Evolutionary conservation across 257 asterid genomes (phyloP), one percentile per base, ranked within the genome.

Genomic region (Knoxia roxburghii): DNA sequence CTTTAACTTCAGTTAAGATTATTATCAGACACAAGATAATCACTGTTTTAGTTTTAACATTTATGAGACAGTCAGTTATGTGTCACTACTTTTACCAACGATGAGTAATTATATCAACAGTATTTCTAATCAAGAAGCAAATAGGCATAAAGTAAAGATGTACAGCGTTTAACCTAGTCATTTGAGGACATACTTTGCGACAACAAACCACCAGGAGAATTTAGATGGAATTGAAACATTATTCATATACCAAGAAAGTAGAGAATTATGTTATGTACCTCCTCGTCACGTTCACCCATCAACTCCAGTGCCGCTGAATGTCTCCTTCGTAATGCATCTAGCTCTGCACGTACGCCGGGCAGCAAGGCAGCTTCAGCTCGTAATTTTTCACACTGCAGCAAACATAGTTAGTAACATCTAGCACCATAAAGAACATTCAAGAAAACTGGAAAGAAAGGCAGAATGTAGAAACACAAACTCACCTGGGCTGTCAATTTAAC

Each of bases 211-310:
- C n/a, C 32, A 15, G 40, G 26, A 63, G 24, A 27, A 46, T 63
- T 63, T 8, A 0, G 9, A 33, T 15, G 2, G 39, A 39, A 60
- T 21, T 12, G n/a, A 20, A 30, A 33, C 24, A 53, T 55, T 41
- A 20, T 6, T 46, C 52, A 50, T 32, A 39, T 40, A 56, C 43
- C 13, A 59, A 61, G 41, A 58, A 39, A 60, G 52, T 27, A 32
- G 61, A 43, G 13, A 46, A 33, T 57, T 12, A 55, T 27, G n/a
- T 24, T 65, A 20, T 24, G 51, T 88, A 94, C 99, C 97, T 94
- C 97, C 73, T 94, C 99, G 79, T 94, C 99, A 27, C 96, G 96
- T 83, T 94, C 99, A 40, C 97, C 99, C 99, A 94, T 94, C 84
- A 94, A 82, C 79, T 94, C 99, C 64, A 94, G 81, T 39, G 99